A percentile compares a stretch with the other conserved stretches of the same genome.
phyloP scores from a whole-genome alignment of 345 rosid genomes.

The Salix caprea region DNA sequence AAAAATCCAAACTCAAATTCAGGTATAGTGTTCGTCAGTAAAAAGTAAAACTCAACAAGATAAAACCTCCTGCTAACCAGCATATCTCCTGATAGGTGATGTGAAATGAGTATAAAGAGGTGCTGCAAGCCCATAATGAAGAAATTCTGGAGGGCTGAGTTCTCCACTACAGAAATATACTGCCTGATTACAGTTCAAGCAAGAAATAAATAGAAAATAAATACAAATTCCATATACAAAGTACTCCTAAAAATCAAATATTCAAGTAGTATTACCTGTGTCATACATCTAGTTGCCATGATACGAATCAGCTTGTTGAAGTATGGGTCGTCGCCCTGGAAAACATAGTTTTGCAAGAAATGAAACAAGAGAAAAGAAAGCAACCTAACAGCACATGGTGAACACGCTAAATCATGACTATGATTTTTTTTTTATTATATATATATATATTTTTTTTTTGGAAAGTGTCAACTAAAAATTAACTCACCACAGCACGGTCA shows the following conservation, averaged over 20 bases:
- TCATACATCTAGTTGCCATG: slow-evolving; percentile 97
- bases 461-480: neutral
- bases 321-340: slow-evolving; percentile 94
- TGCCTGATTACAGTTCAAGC: slow-evolving; percentile 48
- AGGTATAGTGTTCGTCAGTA: slow-evolving; percentile 13
- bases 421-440: too few relatives aligned
- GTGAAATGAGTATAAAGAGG: slow-evolving; percentile 95
- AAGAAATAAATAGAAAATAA: slow-evolving; percentile 1
- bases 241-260: slow-evolving; percentile 5
- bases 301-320: slow-evolving; percentile 92
- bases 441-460: neutral
- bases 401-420: too few relatives aligned
- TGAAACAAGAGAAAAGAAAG: neutral
- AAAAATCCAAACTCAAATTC: slow-evolving; percentile 18
- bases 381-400: neutral
- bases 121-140: slow-evolving; percentile 94
- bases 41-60: neutral
- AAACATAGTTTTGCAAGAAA: slow-evolving; percentile 2
- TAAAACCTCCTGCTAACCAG: slow-evolving; percentile 47
- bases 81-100: slow-evolving; percentile 94
- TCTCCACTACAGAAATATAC: slow-evolving; percentile 99
- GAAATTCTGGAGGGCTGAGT: slow-evolving; percentile 82
- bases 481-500: slow-evolving; percentile 83
- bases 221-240: slow-evolving; percentile 6
- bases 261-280: slow-evolving; percentile 60